Evolutionary conservation across 2,329 filamentous ascomycete species (phyloP).

Genomic region (Kalaharituber pfeilii): DNA sequence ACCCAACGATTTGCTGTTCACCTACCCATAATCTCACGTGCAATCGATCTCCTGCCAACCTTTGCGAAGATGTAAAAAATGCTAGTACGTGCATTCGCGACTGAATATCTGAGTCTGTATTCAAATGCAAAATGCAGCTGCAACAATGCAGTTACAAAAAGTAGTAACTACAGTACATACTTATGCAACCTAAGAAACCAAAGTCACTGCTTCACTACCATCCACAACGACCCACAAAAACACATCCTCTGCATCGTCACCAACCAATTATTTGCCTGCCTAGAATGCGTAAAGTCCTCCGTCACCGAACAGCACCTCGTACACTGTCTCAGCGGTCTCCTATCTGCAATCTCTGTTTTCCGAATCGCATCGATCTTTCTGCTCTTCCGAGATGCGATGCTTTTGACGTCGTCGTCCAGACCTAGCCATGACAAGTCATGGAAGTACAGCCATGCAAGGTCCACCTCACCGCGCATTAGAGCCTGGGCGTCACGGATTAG

Average conservation of each 20-base stretch:
- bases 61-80: too few species aligned
- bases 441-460: slow-evolving; percentile 21
- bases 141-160: too few species aligned
- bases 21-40: too few species aligned
- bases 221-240: slow-evolving; percentile 25
- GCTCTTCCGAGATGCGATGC: slow-evolving; percentile 14
- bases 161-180: too few species aligned
- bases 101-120: too few species aligned
- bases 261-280: slow-evolving; percentile 22
- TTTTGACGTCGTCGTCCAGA: slow-evolving; percentile 21
- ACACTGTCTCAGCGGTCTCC: slow-evolving; percentile 17
- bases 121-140: too few species aligned
- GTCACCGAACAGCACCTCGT: slow-evolving; percentile 22
- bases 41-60: too few species aligned
- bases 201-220: slow-evolving; percentile 9
- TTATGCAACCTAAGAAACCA: background rate
- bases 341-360: slow-evolving; percentile 20
- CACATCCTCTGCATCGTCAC: slow-evolving; percentile 22
- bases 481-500: slow-evolving; percentile 17
- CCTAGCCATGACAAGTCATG: slow-evolving; percentile 22
- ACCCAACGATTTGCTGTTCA: too few species aligned
- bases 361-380: slow-evolving; percentile 21
- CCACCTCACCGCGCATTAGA: slow-evolving; percentile 20
- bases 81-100: too few species aligned
- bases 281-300: slow-evolving; percentile 25